phyloP scores from a whole-genome alignment of 2,329 filamentous ascomycete genomes.

The Pezicula neosporulosa region DNA sequence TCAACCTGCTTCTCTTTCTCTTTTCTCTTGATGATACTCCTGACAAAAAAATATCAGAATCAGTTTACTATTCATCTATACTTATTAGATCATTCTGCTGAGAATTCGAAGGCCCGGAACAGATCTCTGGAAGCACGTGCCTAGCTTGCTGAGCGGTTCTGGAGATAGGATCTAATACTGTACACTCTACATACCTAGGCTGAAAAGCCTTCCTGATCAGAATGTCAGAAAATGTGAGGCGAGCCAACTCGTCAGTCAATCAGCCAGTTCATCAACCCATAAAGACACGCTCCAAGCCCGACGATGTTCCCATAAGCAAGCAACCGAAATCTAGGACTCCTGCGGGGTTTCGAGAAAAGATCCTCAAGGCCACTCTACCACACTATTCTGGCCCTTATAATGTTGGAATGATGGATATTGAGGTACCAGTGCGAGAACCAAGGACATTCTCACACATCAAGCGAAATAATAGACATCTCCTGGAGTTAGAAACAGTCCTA shows the following conservation, averaged over 20 bases:
- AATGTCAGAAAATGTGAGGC: neutral
- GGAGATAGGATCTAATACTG: no score
- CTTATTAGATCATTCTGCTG: no score
- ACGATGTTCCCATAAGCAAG: slow-evolving; percentile 14
- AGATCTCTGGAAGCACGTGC: no score
- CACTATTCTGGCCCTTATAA: slow-evolving; percentile 49
- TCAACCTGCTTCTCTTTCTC: no score
- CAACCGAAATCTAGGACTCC: slow-evolving; percentile 43
- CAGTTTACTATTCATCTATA: no score
- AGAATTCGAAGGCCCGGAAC: no score
- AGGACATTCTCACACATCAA: slow-evolving; percentile 47
- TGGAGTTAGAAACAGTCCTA: slow-evolving; percentile 56
- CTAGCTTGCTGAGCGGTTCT: no score
- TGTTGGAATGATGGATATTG: slow-evolving; percentile 50
- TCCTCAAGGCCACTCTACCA: slow-evolving; percentile 40
- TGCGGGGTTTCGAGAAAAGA: slow-evolving; percentile 41
- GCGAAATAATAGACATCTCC: slow-evolving; percentile 40
- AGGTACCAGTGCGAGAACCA: slow-evolving; percentile 45
- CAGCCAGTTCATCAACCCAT: neutral
- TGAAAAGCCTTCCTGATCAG: neutral
- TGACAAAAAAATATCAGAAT: no score
- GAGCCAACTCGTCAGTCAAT: neutral
- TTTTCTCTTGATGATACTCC: no score
- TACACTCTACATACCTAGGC: no score
- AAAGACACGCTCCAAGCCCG: slow-evolving; percentile 3